These are phyloP conservation scores for Alternaria metachromatica DNA, from an alignment of 2,329 filamentous ascomycete genomes.

Conservation along the genomic window DNA sequence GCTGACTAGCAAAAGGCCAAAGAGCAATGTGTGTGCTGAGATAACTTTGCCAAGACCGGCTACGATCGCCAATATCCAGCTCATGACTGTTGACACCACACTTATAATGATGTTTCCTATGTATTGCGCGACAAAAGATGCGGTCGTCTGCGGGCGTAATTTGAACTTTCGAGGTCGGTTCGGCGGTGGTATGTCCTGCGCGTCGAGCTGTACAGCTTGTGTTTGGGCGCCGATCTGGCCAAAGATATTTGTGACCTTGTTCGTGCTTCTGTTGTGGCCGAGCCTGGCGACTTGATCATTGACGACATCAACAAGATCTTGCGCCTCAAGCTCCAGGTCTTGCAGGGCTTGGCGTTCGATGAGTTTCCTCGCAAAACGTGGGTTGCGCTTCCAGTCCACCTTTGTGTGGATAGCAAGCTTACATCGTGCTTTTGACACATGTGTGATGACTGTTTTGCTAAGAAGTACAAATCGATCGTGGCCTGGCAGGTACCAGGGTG, in stretches of 20 bases:
- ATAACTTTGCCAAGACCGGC: constrained; percentile 71
- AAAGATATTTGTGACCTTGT: constrained; percentile 80
- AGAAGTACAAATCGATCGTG: constrained; percentile 79
- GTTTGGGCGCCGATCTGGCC: constrained; percentile 75
- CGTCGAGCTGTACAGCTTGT: constrained; percentile 60
- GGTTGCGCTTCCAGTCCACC: constrained; percentile 79
- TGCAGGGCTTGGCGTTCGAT: constrained; percentile 73
- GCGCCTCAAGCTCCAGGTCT: constrained; percentile 74
- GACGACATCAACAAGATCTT: constrained; percentile 76
- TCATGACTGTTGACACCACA: constrained; percentile 75
- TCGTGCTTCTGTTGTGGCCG: constrained; percentile 75
- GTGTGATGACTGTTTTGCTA: constrained; percentile 92
- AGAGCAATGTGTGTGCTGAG: constrained; percentile 75
- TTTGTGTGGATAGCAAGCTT: constrained; percentile 88
- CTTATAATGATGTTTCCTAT: constrained; percentile 76
- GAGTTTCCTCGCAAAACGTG: constrained; percentile 53
- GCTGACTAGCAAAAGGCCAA: constrained; percentile 73
- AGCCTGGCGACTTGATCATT: constrained; percentile 79
- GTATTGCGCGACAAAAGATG: constrained; percentile 75
- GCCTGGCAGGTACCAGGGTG: constrained; percentile 85
- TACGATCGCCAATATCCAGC: constrained; percentile 73
- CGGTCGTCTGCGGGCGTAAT: constrained; percentile 63
- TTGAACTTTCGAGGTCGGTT: constrained; percentile 49
- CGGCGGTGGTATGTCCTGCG: constrained; percentile 46
- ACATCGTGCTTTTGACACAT: constrained; percentile 88